These are phyloP conservation scores for Gaeumannomyces tritici DNA, from an alignment of 2,329 filamentous ascomycete genomes.

Conservation along the genomic window DNA sequence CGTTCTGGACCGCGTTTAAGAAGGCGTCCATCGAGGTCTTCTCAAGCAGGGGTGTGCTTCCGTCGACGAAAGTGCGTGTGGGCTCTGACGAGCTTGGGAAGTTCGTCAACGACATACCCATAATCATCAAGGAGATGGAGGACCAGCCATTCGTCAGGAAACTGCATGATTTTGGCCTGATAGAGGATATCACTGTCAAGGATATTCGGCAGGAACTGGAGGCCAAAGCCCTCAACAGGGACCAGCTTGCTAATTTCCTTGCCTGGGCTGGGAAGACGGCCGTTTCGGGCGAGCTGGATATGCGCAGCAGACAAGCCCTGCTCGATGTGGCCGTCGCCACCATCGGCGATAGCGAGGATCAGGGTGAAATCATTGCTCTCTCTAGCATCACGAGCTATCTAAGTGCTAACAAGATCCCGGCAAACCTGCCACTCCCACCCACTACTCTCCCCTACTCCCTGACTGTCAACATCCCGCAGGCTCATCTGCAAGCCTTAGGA, in stretches of 20 bases:
- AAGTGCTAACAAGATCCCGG: slow-evolving; percentile 67
- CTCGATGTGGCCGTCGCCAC: slow-evolving; percentile 74
- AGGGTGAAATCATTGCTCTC: slow-evolving; percentile 67
- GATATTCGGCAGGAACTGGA: slow-evolving; percentile 82
- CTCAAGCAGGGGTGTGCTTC: slow-evolving; percentile 77
- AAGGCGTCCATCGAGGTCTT: slow-evolving; percentile 78
- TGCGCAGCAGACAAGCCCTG: slow-evolving; percentile 54
- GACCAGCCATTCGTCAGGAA: slow-evolving; percentile 68
- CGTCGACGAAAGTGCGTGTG: slow-evolving; percentile 75
- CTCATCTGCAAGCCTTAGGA: slow-evolving; percentile 68
- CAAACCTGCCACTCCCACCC: slow-evolving; percentile 70
- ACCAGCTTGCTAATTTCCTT: slow-evolving; percentile 74
- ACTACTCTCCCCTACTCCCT: slow-evolving; percentile 79
- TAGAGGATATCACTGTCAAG: slow-evolving; percentile 77
- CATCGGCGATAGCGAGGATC: slow-evolving; percentile 43
- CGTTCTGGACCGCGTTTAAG: slow-evolving; percentile 88
- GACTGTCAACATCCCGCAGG: slow-evolving; percentile 56
- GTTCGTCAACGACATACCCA: slow-evolving; percentile 83
- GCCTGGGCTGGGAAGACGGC: slow-evolving; percentile 73
- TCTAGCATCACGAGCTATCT: slow-evolving; percentile 67
- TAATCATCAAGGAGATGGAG: slow-evolving; percentile 69
- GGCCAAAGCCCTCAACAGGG: slow-evolving; percentile 66
- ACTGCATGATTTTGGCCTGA: slow-evolving; percentile 72
- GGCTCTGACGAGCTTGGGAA: slow-evolving; percentile 53
- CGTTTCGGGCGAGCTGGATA: slow-evolving; percentile 61